Percentiles rank a stretch among this genome's conserved stretches.
phyloP scores from a whole-genome alignment of 1,284 basidiomycete genomes.

The Melampsora americana region DNA sequence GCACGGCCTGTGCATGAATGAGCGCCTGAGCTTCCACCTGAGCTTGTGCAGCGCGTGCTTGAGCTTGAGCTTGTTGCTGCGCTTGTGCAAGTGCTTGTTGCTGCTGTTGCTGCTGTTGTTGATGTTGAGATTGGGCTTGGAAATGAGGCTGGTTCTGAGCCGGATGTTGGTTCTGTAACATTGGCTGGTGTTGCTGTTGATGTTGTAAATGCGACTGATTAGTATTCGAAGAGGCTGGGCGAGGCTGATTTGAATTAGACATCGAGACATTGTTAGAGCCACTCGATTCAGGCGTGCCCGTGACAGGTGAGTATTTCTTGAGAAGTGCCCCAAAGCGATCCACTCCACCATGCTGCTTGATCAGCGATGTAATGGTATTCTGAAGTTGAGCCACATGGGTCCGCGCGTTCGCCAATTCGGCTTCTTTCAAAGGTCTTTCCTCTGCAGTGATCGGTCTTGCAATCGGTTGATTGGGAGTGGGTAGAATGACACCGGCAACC shows the following conservation, averaged over 20 bases:
- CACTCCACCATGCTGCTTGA: constrained; percentile 20
- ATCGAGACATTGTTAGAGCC: constrained; percentile 8
- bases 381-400: neutral
- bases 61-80: constrained; percentile 27
- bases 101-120: too few relatives aligned
- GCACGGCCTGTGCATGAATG: neutral
- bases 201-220: constrained; percentile 10
- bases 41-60: constrained; percentile 12
- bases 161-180: constrained; percentile 12
- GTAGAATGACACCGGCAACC: constrained; percentile 4
- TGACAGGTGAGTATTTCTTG: neutral
- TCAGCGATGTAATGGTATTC: constrained; percentile 1
- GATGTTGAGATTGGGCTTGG: constrained; percentile 17
- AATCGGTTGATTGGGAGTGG: constrained; percentile 12
- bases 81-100: constrained; percentile 9
- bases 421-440: constrained; percentile 12
- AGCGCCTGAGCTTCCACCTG: neutral
- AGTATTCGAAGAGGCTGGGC: constrained; percentile 34
- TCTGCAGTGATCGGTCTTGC: constrained; percentile 27
- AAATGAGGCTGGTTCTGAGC: too few relatives aligned
- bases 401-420: constrained; percentile 26
- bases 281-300: constrained; percentile 11
- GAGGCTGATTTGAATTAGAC: constrained; percentile 14
- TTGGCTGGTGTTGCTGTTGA: constrained; percentile 20
- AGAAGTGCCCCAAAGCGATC: neutral